These are phyloP conservation scores for Glutinoglossum americanum DNA, from an alignment of 495 filamentous ascomycete genomes.

Conservation along the genomic window DNA sequence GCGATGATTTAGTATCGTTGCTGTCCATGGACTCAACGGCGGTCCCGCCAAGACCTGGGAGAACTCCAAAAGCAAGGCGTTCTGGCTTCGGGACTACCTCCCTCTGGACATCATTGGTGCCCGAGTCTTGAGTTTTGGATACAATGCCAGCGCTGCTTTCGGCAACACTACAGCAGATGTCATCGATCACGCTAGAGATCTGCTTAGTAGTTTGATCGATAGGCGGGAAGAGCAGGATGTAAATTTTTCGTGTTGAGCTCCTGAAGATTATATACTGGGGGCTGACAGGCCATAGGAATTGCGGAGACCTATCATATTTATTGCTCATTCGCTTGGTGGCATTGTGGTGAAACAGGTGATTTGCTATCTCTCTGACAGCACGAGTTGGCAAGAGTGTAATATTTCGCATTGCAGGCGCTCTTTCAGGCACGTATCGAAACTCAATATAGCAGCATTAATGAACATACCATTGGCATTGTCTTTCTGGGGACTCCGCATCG, in stretches of 20 bases:
- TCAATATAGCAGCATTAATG: neutral
- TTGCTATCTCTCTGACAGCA: neutral
- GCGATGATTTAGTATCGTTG: neutral
- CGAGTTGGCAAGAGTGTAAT: neutral
- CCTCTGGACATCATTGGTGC: constrained; percentile 20
- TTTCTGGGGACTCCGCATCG: neutral
- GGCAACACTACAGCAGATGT: constrained; percentile 3
- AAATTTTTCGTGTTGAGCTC: neutral
- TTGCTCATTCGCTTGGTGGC: neutral
- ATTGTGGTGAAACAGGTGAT: neutral
- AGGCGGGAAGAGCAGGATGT: neutral
- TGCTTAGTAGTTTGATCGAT: constrained; percentile 1
- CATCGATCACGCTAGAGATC: neutral
- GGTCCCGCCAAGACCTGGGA: neutral
- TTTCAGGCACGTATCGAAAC: neutral
- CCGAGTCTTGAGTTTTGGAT: constrained; percentile 23
- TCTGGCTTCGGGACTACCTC: constrained; percentile 23
- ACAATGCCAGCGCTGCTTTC: constrained; percentile 18
- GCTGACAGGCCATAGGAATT: neutral
- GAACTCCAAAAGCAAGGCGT: constrained; percentile 5
- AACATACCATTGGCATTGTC: neutral
- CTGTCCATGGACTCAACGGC: neutral
- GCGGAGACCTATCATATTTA: neutral
- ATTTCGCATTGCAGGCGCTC: neutral
- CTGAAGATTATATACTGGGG: neutral